Evolutionary conservation across 768 basidiomycete species (phyloP).

Genomic region (Terana coerulea): DNA sequence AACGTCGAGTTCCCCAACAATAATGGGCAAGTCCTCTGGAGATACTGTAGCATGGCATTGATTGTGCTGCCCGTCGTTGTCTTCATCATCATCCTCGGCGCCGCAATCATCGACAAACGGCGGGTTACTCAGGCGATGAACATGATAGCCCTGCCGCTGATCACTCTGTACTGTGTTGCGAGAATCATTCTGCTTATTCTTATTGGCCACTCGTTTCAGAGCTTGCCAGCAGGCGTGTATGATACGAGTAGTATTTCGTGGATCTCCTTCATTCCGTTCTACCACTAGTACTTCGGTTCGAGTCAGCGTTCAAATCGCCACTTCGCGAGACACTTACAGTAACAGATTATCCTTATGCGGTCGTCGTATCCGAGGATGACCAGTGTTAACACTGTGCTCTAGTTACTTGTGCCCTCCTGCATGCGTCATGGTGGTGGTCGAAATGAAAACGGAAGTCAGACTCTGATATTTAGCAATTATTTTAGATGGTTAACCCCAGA

Average conservation of each 20-base stretch:
- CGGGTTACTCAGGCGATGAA: slow-evolving; percentile 17
- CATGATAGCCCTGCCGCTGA: slow-evolving; percentile 12
- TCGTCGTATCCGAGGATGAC: too few relatives aligned
- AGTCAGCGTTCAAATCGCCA: too few relatives aligned
- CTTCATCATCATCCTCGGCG: slow-evolving; percentile 14
- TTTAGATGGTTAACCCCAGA: too few relatives aligned
- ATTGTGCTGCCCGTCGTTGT: slow-evolving; percentile 11
- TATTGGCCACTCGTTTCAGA: slow-evolving; percentile 15
- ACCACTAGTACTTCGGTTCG: too few relatives aligned
- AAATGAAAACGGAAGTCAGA: too few relatives aligned
- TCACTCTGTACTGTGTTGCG: slow-evolving; percentile 13
- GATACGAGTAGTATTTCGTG: slow-evolving; percentile 3
- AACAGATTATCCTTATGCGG: too few relatives aligned
- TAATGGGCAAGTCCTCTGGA: slow-evolving; percentile 15
- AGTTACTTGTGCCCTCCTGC: too few relatives aligned
- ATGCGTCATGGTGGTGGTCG: too few relatives aligned
- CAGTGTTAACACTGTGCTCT: too few relatives aligned
- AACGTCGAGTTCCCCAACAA: slow-evolving; percentile 16
- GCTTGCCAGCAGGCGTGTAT: slow-evolving; percentile 11
- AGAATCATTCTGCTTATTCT: slow-evolving; percentile 13
- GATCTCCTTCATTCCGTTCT: slow-evolving; percentile 16
- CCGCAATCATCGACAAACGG: slow-evolving; percentile 8
- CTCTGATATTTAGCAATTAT: too few relatives aligned
- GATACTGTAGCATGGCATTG: slow-evolving; percentile 9
- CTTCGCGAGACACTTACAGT: too few relatives aligned